phyloP scores from a whole-genome alignment of 2,329 filamentous ascomycete species.

The Penicillium fuscoglaucum region DNA sequence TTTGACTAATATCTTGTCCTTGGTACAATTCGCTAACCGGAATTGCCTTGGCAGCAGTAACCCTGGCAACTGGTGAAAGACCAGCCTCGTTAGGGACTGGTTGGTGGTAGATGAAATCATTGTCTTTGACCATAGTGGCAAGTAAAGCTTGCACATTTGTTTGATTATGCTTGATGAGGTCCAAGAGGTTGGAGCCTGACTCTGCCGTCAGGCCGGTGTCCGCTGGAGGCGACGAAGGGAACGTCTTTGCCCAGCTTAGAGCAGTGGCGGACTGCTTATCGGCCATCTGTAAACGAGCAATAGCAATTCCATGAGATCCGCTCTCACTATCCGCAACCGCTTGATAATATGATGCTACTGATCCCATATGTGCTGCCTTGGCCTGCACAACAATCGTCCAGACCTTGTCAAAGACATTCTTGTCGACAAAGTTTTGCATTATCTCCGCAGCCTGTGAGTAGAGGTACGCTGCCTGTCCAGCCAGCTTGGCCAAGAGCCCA shows the following conservation, averaged over 20 bases:
- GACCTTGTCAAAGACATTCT: conserved; percentile 88
- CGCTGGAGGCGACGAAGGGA: conserved; percentile 75
- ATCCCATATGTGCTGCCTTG: conserved; percentile 80
- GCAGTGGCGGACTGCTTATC: conserved; percentile 79
- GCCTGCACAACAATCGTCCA: conserved; percentile 73
- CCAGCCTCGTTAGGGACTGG: conserved; percentile 82
- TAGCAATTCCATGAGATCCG: conserved; percentile 80
- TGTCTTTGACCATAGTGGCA: conserved; percentile 77
- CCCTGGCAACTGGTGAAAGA: conserved; percentile 77
- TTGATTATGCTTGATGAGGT: conserved; percentile 80
- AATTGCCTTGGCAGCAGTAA: conserved; percentile 94
- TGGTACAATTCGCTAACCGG: conserved; percentile 96
- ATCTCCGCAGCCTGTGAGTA: conserved; percentile 88
- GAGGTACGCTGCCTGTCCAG: conserved; percentile 83
- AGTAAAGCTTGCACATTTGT: conserved; percentile 79
- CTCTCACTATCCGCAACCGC: conserved; percentile 87
- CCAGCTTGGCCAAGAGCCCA: conserved; percentile 85
- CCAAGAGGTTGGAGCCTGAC: conserved; percentile 69
- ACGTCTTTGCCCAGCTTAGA: conserved; percentile 70
- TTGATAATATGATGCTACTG: conserved; percentile 90
- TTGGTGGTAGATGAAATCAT: conserved; percentile 98
- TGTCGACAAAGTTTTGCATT: conserved; percentile 87
- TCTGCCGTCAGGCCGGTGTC: conserved; percentile 83
- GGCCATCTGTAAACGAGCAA: conserved; percentile 78
- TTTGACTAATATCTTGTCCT: conserved; percentile 93